phyloP scores from a whole-genome alignment of 2,329 filamentous ascomycete genomes.

The Neofusicoccum cordaticola region DNA sequence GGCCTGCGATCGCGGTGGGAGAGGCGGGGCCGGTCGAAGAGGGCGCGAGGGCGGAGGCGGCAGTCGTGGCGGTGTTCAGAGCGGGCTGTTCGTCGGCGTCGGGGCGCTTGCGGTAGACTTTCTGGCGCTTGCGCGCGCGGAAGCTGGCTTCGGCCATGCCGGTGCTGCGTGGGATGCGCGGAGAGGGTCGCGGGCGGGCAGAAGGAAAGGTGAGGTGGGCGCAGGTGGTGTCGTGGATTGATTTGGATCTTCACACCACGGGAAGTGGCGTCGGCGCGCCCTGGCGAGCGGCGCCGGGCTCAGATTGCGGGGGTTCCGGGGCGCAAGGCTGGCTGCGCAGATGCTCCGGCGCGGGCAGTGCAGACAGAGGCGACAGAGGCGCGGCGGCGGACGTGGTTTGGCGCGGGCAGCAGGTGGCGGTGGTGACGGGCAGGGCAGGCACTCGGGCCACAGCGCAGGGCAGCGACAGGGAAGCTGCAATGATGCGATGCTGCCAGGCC shows the following conservation, averaged over 20 bases:
- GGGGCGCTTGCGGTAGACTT: slow-evolving; percentile 47
- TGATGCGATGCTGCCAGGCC: neutral
- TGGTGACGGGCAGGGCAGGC: too few species aligned
- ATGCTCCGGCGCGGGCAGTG: too few species aligned
- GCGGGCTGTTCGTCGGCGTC: slow-evolving; percentile 22
- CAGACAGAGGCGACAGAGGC: too few species aligned
- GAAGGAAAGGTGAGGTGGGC: neutral
- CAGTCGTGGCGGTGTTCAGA: neutral
- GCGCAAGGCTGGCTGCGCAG: too few species aligned
- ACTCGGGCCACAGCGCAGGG: too few species aligned
- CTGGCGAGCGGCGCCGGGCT: too few species aligned
- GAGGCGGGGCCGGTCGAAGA: neutral
- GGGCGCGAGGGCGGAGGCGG: neutral
- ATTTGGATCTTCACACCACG: neutral
- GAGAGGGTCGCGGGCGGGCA: neutral
- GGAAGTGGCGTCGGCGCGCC: neutral
- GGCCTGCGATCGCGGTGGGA: neutral
- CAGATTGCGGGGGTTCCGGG: too few species aligned
- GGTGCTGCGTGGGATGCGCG: neutral
- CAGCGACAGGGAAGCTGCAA: too few species aligned
- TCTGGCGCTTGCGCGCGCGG: slow-evolving; percentile 50
- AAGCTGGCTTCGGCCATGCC: slow-evolving; percentile 37
- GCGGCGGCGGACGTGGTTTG: too few species aligned
- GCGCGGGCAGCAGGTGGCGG: too few species aligned
- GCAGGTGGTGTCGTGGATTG: neutral